Evolutionary conservation across 805 yeast species (phyloP), one percentile per base, ranked within the genome.

Genomic region (Candida loeiensis): DNA sequence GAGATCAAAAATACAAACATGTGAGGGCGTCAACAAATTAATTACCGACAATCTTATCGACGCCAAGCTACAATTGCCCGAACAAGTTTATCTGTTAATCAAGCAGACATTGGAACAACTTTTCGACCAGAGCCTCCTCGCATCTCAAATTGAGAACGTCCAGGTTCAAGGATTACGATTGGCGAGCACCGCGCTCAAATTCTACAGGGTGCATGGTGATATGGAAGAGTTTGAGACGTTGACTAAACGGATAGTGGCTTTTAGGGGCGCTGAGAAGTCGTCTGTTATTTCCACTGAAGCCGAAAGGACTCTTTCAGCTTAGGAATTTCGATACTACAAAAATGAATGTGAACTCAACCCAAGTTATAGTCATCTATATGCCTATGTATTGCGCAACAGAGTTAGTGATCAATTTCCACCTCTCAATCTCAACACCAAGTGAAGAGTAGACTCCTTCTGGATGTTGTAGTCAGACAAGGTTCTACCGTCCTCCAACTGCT

Each of bases 121-220:
- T 19, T 17, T 46, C 37, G 16, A 46, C 16, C 3, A 47, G 55
- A 71, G 74, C 48, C 55, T 67, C n/a, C 45, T 47, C 4, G 48
- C 54, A 9, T 66, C 66, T 22, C 66, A 69, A 18, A 73, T 76
- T 43, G 91, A 84, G 51, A 76, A 72, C 44, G 85, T 82, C 3
- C 71, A 81, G 40, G 56, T 82, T 15, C 77, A 77, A 20, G 72
- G 65, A 38, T 61, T 66, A 9, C 51, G 70, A 37, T 55, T 57
- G 28, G 56, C 64, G 4, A 51, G 52, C 11, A 40, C 44, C 19
- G 40, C 61, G n/a, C 36, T 54, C 1, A 40, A 36, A 2, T 41
- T 54, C 14, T 27, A 13, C 5, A 14, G 9, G 17, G 45, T 45
- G 1, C 36, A 46, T 12, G 45, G 48, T 33, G n/a, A n/a, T n/a